These are phyloP conservation scores for Tetrapisispora taiwanensis DNA, from an alignment of 805 yeast genomes.

Conservation along the genomic window DNA sequence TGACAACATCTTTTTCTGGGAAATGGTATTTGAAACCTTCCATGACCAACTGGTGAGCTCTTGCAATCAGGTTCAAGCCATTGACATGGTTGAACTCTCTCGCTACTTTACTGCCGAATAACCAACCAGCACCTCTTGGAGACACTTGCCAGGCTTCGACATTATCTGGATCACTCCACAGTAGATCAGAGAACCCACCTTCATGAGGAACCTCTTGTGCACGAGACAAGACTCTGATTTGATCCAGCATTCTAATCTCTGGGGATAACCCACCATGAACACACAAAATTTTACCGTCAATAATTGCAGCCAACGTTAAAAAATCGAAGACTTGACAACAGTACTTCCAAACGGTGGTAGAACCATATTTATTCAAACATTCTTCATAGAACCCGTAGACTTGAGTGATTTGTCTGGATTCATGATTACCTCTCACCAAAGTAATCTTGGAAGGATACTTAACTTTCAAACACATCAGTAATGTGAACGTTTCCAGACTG, in stretches of 20 bases:
- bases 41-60: constrained; percentile 98
- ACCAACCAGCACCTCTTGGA: constrained; percentile 98
- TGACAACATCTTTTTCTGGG: constrained; percentile 90
- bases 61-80: constrained; percentile 75
- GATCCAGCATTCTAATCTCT: constrained; percentile 94
- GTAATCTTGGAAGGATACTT: constrained; percentile 79
- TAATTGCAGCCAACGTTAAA: constrained; percentile 86
- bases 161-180: constrained; percentile 97
- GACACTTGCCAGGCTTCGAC: constrained; percentile 98
- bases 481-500: constrained; percentile 84
- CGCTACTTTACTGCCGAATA: constrained; percentile 88
- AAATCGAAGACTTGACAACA: constrained; percentile 95
- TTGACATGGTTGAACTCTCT: constrained; percentile 94
- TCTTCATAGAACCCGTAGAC: constrained; percentile 97
- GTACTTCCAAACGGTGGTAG: constrained; percentile 91
- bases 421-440: constrained; percentile 95
- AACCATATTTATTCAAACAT: constrained; percentile 85
- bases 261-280: constrained; percentile 98
- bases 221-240: constrained; percentile 83
- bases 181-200: constrained; percentile 95
- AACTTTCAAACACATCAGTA: constrained; percentile 87
- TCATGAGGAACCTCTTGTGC: constrained; percentile 99
- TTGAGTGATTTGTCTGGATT: constrained; percentile 94
- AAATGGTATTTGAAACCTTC: constrained; percentile 96
- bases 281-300: constrained; percentile 88